phyloP scores from a whole-genome alignment of 2,329 filamentous ascomycete species.

The Ophiocordyceps camponoti-leonardi region DNA sequence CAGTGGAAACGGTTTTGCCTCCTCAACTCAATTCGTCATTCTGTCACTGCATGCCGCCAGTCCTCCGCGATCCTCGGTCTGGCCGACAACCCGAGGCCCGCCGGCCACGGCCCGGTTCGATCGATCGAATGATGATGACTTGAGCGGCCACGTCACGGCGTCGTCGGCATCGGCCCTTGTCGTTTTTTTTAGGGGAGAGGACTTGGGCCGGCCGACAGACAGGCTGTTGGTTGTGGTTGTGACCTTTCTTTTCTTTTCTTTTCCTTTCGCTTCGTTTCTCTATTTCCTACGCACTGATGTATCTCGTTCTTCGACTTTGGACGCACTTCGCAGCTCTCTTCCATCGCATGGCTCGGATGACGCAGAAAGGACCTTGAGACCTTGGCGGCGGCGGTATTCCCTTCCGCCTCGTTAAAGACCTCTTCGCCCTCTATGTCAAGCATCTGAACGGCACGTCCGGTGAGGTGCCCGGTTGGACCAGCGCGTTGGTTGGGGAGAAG shows the following conservation, averaged over 20 bases:
- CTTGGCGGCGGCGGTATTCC: conserved; percentile 2
- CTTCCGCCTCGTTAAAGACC: background rate
- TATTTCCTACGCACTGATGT: conserved; percentile 18
- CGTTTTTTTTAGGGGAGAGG: background rate
- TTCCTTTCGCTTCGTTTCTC: conserved; percentile 1
- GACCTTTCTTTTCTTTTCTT: conserved; percentile 8
- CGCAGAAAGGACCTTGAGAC: conserved; percentile 6
- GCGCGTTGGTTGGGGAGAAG: background rate
- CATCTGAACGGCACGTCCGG: conserved; percentile 23
- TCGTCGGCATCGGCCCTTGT: background rate
- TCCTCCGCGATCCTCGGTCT: background rate
- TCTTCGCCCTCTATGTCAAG: conserved; percentile 4
- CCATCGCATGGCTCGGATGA: conserved; percentile 21
- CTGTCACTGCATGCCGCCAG: background rate
- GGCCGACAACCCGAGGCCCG: background rate
- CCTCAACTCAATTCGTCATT: background rate
- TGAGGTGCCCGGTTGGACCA: conserved; percentile 10
- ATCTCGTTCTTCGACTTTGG: conserved; percentile 27
- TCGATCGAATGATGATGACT: background rate
- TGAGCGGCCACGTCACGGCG: background rate
- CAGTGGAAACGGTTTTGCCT: conserved; percentile 7
- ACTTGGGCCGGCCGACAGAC: conserved; percentile 3
- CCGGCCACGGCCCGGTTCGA: background rate
- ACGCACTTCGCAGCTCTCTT: conserved; percentile 17
- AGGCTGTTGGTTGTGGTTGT: conserved; percentile 7